phyloP scores from a whole-genome alignment of 1,284 basidiomycete species.

The Volvariella surrecta region DNA sequence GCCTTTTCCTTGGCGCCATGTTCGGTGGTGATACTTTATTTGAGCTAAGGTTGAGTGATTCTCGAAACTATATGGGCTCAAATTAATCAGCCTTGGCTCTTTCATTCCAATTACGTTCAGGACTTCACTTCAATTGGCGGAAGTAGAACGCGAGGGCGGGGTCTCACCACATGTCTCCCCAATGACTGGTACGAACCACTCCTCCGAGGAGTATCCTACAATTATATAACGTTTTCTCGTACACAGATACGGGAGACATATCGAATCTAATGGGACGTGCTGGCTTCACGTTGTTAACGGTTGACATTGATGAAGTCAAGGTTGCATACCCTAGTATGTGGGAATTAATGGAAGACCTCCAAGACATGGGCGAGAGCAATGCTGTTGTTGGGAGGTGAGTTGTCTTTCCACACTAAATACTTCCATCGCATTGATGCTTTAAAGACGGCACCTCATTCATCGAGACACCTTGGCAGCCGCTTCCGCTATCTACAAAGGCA shows the following conservation, averaged over 20 bases:
- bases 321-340: constrained; percentile 94
- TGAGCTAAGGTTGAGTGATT: constrained; percentile 63
- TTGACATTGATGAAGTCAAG: constrained; percentile 92
- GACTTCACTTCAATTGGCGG: constrained; percentile 86
- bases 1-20: constrained; percentile 91
- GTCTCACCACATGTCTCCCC: constrained; percentile 94
- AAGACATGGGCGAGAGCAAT: constrained; percentile 96
- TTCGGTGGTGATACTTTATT: constrained; percentile 96
- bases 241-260: constrained; percentile 77
- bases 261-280: constrained; percentile 89
- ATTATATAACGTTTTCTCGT: neutral
- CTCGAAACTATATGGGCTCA: constrained; percentile 2
- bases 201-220: neutral
- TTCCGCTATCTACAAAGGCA: constrained; percentile 89
- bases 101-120: constrained; percentile 17
- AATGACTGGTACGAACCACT: constrained; percentile 74
- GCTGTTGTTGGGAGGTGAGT: constrained; percentile 75
- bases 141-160: constrained; percentile 91
- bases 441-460: constrained; percentile 60
- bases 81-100: neutral
- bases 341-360: constrained; percentile 90
- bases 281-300: constrained; percentile 90
- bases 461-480: constrained; percentile 90
- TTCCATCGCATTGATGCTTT: constrained; percentile 1
- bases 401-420: constrained; percentile 1